These are phyloP conservation scores for Cupressus sempervirens DNA, from an alignment of 75 land plant genomes.

Conservation along the genomic window DNA sequence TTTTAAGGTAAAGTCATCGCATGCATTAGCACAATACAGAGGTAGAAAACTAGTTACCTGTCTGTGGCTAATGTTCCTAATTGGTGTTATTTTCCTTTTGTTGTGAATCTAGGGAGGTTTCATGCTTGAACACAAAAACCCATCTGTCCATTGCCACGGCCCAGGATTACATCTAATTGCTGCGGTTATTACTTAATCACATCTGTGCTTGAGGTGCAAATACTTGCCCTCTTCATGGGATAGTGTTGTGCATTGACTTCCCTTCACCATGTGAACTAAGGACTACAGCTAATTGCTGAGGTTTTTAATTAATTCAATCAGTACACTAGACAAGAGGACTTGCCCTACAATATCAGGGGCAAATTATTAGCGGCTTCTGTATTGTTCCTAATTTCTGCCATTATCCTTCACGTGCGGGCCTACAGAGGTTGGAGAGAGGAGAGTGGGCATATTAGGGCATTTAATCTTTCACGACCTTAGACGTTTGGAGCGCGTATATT, in stretches of 20 bases:
- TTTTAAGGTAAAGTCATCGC: background rate
- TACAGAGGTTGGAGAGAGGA: background rate
- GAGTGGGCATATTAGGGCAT: too few relatives aligned
- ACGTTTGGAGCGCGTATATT: background rate
- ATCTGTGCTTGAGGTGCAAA: too few relatives aligned
- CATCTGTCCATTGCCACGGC: too few relatives aligned
- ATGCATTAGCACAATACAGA: background rate
- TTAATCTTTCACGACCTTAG: background rate
- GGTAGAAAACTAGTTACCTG: background rate
- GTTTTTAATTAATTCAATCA: too few relatives aligned
- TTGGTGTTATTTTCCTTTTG: background rate
- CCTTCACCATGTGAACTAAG: too few relatives aligned
- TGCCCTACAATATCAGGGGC: too few relatives aligned
- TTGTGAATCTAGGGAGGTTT: background rate
- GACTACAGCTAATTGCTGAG: too few relatives aligned
- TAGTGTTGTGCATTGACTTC: too few relatives aligned
- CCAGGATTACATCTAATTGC: too few relatives aligned
- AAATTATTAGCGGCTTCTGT: background rate
- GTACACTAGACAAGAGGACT: too few relatives aligned
- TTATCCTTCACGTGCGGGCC: background rate
- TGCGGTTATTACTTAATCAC: too few relatives aligned
- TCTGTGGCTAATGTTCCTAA: background rate
- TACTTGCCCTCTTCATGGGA: too few relatives aligned
- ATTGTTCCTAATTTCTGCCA: background rate
- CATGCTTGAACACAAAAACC: background rate